Base-by-base conservation (phyloP, 495 filamentous ascomycete genomes). In the Podospora didyma region DNA sequence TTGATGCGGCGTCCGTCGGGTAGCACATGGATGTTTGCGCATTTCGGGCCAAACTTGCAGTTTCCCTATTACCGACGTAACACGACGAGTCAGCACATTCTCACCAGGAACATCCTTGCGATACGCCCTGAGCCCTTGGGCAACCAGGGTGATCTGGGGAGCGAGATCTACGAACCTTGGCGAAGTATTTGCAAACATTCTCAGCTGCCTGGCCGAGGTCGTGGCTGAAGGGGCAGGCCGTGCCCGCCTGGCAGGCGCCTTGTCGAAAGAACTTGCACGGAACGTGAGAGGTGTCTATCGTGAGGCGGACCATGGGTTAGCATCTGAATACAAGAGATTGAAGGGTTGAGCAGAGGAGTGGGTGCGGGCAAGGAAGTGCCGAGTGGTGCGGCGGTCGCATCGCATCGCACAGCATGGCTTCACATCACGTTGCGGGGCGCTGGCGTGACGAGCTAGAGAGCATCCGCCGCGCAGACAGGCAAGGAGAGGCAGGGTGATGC, bases 241-340 rank as follows among this genome's bases (percentile, higher is more conserved):
- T 88, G 61, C 94, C 94, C 47, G 94, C 94, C 81, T 97, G 93
- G 73, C 94, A 98, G 65, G 89, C 86, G 67, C 94, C 94, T 74
- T 96, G 89, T 46, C 90, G 85, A 75, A 91, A 98, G 85, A 98
- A 98, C 78, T 97, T 97, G 88, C 94, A 98, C 17, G 94, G 94
- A 39, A 98, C 94, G 76, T 97, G 94, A 49, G 91, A 91, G 16
- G 96, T 95, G 69, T 97, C 94, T 98, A 68, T 45, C 17, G 53
- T 55, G 52, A 65, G 64, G 49, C 50, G 34, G 9, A 12, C 22
- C 20, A 35, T 44, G 22, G 14, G 52, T 57, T 47, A 62, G 57
- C 57, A 63, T 54, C 11, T 9, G 9, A n/a, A 21, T 9, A 22
- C 7, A 46, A 54, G 62, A 48, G n/a, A 17, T 49, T 42, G 51